Conservation (phyloP, 1,284 basidiomycete genomes). For the Afroboletus lepidellus region DNA sequence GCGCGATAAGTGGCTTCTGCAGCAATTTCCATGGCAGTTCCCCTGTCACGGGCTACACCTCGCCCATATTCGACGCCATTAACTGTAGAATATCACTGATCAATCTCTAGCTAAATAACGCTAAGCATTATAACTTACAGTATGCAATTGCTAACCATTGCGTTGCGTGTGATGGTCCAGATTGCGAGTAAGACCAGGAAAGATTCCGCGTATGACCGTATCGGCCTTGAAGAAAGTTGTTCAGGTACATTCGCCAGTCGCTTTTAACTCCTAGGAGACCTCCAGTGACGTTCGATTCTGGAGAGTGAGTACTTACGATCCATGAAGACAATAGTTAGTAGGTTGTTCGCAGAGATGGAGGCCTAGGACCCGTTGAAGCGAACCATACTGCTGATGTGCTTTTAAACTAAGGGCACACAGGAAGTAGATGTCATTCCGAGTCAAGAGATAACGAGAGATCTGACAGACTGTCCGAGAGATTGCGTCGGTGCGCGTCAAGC, state of each 20-base stretch:
- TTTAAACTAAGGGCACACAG: conserved; percentile 30
- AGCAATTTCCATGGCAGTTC: conserved; percentile 33
- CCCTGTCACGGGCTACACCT: conserved; percentile 30
- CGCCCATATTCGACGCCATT: conserved; percentile 32
- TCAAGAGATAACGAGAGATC: conserved; percentile 25
- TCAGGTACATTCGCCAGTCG: conserved; percentile 31
- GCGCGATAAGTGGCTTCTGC: conserved; percentile 30
- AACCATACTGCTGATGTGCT: conserved; percentile 4
- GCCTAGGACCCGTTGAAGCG: conserved; percentile 8
- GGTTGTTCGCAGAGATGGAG: conserved; percentile 8
- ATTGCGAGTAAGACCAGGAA: conserved; percentile 23
- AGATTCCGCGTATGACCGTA: conserved; percentile 30
- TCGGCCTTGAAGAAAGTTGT: conserved; percentile 32
- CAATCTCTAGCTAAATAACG: not conserved
- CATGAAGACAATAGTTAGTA: conserved; percentile 11
- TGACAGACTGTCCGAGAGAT: conserved; percentile 1
- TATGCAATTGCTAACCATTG: conserved; percentile 29
- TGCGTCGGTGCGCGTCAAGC: conserved; percentile 9
- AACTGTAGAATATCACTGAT: conserved; percentile 16
- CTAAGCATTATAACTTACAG: conserved; percentile 18
- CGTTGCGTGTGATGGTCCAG: conserved; percentile 29
- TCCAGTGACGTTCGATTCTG: conserved; percentile 9
- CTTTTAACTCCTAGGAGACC: conserved; percentile 16
- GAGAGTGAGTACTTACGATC: conserved; percentile 19
- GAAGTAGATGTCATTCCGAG: conserved; percentile 29